Base-by-base conservation (phyloP, 305 asterid species). In the Rubia balearica region DNA sequence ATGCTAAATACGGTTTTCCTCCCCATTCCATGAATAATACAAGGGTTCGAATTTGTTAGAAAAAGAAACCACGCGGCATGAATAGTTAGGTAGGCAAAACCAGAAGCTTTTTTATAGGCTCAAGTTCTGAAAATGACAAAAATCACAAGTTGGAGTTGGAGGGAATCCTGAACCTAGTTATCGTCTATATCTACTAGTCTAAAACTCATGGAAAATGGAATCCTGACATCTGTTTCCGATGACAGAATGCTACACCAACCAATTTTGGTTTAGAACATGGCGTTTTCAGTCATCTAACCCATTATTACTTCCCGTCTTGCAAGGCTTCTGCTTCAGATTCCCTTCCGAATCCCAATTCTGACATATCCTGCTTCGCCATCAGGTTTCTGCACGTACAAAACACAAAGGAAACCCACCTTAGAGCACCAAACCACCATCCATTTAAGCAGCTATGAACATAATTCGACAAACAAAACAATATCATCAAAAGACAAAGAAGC, bases 311-410 rank as follows among this genome's bases (percentile, higher is more conserved):
- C 67, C 73, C 80, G 56, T 69, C 80, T 14, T 70, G 70, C 59
- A 83, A 75, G 61, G 80, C 82, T 79, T 83, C 78, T 43, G 59
- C 21, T 43, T 75, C 83, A 46, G 43, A 62, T 67, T 70, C 86
- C 69, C 75, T 81, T 43, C 85, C 73, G 69, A 93, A 93, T 73
- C 98, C 97, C 66, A 93, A 92, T 76, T 93, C 97, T 0, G 91
- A 79, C 96, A 88, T 85, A 46, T 93, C 92, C 85, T 93, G 96
- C 80, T 84, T 93, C 63, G 98, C 98, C 98, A 93, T 93, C 88
- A 91, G 83, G 77, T 93, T 91, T 90, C 98, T 93, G 87, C 87
- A 82, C 85, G 86, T 86, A 80, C 5, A 74, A 64, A 55, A 4
- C 22, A 48, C 51, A 71, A 12, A 45, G 1, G 36, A 24, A 56